Evolutionary conservation across 2,329 filamentous ascomycete species (phyloP).

Genomic region (Trichoderma gracile): DNA sequence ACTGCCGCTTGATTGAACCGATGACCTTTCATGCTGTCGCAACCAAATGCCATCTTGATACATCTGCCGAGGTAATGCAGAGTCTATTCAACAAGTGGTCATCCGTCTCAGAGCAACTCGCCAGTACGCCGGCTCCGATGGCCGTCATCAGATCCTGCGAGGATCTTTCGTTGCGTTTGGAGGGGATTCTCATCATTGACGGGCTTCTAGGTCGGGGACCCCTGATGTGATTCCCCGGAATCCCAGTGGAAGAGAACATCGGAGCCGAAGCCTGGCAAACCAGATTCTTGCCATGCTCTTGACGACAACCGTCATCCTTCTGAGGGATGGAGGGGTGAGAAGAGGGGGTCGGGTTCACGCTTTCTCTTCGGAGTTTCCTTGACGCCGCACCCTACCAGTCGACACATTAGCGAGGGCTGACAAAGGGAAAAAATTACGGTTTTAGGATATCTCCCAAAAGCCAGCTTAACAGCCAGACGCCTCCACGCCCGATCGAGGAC

Average conservation of each 20-base stretch:
- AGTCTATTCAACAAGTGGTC: background rate
- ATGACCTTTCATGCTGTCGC: background rate
- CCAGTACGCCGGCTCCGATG: background rate
- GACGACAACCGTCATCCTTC: background rate
- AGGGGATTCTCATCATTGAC: background rate
- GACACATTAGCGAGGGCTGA: background rate
- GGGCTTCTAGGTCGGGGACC: background rate
- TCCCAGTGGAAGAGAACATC: background rate
- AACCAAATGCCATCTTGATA: no score
- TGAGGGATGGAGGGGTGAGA: constrained; percentile 7
- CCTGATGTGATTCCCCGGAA: background rate
- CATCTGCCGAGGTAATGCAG: background rate
- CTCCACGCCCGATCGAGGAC: background rate
- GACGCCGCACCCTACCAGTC: no score
- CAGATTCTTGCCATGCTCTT: background rate
- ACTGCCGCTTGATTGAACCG: background rate
- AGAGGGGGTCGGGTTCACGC: constrained; percentile 8
- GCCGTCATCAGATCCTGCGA: constrained; percentile 6
- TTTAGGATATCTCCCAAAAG: background rate
- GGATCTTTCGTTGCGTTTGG: background rate
- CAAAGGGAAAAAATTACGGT: background rate
- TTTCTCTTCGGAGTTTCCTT: constrained; percentile 18
- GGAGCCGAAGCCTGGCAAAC: background rate
- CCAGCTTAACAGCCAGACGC: background rate
- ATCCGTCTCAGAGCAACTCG: constrained; percentile 10